A percentile compares a stretch with the other conserved stretches of the same genome.
These are phyloP conservation scores for Penicillium simplicissimum DNA, from an alignment of 495 filamentous ascomycete genomes.

Conservation along the genomic window DNA sequence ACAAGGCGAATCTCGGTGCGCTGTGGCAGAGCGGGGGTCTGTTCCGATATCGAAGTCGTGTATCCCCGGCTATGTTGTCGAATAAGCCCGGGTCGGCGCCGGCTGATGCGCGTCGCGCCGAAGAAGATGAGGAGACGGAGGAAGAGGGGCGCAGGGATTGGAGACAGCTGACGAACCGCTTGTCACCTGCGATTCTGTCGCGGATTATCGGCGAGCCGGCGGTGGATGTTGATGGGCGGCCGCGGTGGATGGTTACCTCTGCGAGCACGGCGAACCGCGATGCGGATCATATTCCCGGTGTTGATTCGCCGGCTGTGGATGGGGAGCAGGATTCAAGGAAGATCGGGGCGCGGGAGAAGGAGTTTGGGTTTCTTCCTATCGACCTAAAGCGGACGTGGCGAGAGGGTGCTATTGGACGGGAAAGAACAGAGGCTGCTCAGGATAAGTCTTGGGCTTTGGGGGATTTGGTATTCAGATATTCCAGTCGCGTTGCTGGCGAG, in stretches of 20 bases:
- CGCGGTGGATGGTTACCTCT: constrained; percentile 49
- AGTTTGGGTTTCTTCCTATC: constrained; percentile 48
- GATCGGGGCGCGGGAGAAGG: constrained; percentile 36
- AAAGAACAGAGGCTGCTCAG: constrained; percentile 68
- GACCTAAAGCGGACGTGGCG: constrained; percentile 66
- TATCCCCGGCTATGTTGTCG: constrained; percentile 28
- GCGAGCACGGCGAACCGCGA: constrained; percentile 47
- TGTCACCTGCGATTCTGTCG: constrained; percentile 40
- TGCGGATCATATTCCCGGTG: constrained; percentile 52
- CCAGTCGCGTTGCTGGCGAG: constrained; percentile 19
- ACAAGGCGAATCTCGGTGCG: constrained; percentile 41
- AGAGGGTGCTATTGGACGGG: constrained; percentile 66
- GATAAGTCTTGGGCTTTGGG: constrained; percentile 72
- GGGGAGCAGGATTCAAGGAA: constrained; percentile 7
- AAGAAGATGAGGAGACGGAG: constrained; percentile 34
- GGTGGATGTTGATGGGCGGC: constrained; percentile 40
- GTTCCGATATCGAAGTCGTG: constrained; percentile 46
- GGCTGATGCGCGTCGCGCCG: constrained; percentile 13
- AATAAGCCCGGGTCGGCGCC: constrained; percentile 11
- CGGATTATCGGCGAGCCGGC: constrained; percentile 42
- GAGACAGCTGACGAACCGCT: constrained; percentile 40
- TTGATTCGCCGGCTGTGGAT: constrained; percentile 28
- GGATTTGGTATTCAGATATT: constrained; percentile 46
- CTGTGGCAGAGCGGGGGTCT: constrained; percentile 45
- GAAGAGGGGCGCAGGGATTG: constrained; percentile 42